These are phyloP conservation scores for Eutrema salsugineum DNA, from an alignment of 441 rosid genomes.

Conservation along the genomic window DNA sequence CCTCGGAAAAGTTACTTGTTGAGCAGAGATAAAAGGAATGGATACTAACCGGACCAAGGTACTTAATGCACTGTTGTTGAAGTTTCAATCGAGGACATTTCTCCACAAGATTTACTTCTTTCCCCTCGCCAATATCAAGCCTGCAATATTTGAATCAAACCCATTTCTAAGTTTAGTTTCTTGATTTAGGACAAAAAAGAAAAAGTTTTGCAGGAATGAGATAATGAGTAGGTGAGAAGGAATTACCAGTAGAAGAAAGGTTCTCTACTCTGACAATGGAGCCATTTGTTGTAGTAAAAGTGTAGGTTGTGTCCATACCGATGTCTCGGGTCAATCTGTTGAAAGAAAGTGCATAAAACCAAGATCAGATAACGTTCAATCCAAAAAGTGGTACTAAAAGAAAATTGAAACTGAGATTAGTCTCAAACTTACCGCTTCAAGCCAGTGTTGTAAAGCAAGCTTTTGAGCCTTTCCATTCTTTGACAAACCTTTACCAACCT, in stretches of 20 bases:
- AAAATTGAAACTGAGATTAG: not conserved
- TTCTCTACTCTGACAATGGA: constrained; percentile 75
- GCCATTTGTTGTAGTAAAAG: constrained; percentile 82
- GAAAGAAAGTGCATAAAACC: constrained; percentile 4
- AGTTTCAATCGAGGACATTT: constrained; percentile 73
- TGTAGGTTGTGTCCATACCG: constrained; percentile 95
- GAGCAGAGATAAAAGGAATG: not conserved
- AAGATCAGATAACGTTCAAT: constrained; percentile 1
- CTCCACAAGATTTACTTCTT: constrained; percentile 66
- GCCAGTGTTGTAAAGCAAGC: constrained; percentile 96
- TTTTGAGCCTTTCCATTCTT: constrained; percentile 86
- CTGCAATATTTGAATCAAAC: constrained; percentile 41
- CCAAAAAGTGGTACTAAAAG: not conserved
- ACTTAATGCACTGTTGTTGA: constrained; percentile 91
- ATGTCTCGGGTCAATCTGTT: constrained; percentile 94
- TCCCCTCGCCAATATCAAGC: constrained; percentile 98
- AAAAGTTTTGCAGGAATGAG: not conserved
- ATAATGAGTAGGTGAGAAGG: not conserved
- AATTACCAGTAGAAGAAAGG: constrained; percentile 97
- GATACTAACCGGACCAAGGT: constrained; percentile 82
- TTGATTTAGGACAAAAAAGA: not conserved
- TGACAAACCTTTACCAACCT: constrained; percentile 95
- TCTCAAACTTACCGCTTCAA: constrained; percentile 76
- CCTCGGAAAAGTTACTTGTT: not conserved
- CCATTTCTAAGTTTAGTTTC: constrained; percentile 18